phyloP scores from a whole-genome alignment of 108 stramenopile species.

The Pseudonitzschia multiseries region DNA sequence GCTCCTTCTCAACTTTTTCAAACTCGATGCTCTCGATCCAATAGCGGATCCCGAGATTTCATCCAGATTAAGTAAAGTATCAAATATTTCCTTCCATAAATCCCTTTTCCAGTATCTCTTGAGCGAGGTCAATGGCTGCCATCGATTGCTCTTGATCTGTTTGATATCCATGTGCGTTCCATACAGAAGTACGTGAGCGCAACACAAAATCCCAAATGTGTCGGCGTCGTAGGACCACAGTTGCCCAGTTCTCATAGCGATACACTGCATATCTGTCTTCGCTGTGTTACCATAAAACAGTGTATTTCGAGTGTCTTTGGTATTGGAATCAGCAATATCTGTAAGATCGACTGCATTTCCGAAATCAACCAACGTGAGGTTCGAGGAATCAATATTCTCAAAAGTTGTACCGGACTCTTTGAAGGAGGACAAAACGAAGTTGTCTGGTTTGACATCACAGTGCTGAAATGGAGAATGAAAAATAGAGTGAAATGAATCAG shows the following conservation, averaged over 20 bases:
- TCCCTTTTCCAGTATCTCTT: conserved; percentile 70
- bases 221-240: conserved; percentile 81
- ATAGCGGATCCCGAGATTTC: conserved; percentile 35
- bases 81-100: conserved; percentile 67
- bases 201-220: conserved; percentile 67
- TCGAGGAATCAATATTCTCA: conserved; percentile 39
- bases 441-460: conserved; percentile 86
- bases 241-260: conserved; percentile 63
- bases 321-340: conserved; percentile 13
- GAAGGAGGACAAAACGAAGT: conserved; percentile 63
- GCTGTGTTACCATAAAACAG: conserved; percentile 55
- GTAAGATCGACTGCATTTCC: conserved; percentile 71
- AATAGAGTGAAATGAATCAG: neutral
- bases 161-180: conserved; percentile 61
- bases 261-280: conserved; percentile 65
- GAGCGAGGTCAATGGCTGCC: conserved; percentile 48
- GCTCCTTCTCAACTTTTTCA: conserved; percentile 31
- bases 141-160: conserved; percentile 41
- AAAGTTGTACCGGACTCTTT: conserved; percentile 25
- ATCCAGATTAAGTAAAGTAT: conserved; percentile 65
- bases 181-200: conserved; percentile 65
- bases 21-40: conserved; percentile 35
- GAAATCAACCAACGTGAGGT: conserved; percentile 82
- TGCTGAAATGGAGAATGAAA: conserved; percentile 39
- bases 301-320: conserved; percentile 34